These are phyloP conservation scores for Neoconidiobolus thromboides DNA, from an alignment of 371 early-diverging fungal species.

Conservation along the genomic window DNA sequence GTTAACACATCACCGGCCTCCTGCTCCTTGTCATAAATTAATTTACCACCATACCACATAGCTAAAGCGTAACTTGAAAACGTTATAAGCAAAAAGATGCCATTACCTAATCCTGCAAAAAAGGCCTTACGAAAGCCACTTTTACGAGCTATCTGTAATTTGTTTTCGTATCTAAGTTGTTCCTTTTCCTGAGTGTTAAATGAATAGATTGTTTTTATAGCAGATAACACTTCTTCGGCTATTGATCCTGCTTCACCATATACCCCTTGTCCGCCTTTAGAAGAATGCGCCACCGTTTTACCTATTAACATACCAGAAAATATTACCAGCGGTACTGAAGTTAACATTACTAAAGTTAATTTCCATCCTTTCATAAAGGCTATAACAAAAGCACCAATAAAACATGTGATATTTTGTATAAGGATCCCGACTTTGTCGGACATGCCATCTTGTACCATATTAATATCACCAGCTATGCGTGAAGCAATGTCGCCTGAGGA, in stretches of 20 bases:
- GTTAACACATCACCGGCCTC: constrained; percentile 25
- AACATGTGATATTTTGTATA: constrained; percentile 27
- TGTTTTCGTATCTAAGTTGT: constrained; percentile 25
- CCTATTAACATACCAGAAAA: neutral
- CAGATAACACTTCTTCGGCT: constrained; percentile 58
- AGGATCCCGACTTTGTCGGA: constrained; percentile 38
- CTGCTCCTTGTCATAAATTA: constrained; percentile 22
- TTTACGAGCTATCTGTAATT: constrained; percentile 23
- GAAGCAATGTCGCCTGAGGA: constrained; percentile 37
- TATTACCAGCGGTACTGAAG: neutral
- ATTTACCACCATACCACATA: constrained; percentile 53
- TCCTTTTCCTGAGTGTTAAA: constrained; percentile 55
- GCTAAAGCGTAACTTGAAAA: constrained; percentile 36
- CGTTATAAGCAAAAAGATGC: constrained; percentile 9
- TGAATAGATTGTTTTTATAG: constrained; percentile 63
- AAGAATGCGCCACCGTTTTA: constrained; percentile 23
- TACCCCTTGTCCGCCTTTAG: constrained; percentile 12
- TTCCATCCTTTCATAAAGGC: constrained; percentile 9
- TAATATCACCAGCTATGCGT: constrained; percentile 32
- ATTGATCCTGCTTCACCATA: constrained; percentile 48
- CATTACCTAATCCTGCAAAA: constrained; percentile 33
- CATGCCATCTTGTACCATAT: constrained; percentile 32
- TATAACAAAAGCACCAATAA: constrained; percentile 32
- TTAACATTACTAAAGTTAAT: neutral
- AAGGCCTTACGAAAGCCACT: constrained; percentile 22